These are phyloP conservation scores for Vanderwaltozyma yarrowii DNA, from an alignment of 805 yeast species.

Conservation along the genomic window DNA sequence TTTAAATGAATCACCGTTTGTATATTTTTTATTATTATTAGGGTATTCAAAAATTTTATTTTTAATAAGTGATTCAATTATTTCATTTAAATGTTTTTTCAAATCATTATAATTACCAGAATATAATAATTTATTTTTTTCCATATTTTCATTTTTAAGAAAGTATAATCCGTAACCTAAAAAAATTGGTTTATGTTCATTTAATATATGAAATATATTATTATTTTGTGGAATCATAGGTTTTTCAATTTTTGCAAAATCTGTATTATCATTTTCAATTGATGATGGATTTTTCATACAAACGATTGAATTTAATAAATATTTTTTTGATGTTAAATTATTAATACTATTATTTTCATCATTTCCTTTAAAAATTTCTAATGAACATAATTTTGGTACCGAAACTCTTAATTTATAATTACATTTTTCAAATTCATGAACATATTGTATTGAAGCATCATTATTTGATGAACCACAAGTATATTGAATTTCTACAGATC, in stretches of 20 bases:
- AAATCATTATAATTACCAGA: constrained; percentile 1
- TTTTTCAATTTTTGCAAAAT: constrained; percentile 2
- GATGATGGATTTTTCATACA: too few relatives aligned
- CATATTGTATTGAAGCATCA: constrained; percentile 12
- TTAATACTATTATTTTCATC: background rate
- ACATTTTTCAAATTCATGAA: constrained; percentile 43
- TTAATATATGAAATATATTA: constrained; percentile 1
- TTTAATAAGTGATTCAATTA: constrained; percentile 10
- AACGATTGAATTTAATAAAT: too few relatives aligned
- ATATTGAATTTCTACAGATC: constrained; percentile 47
- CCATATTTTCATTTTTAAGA: constrained; percentile 1
- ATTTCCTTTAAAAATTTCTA: constrained; percentile 13
- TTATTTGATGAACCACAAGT: constrained; percentile 33
- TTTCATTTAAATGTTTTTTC: constrained; percentile 18
- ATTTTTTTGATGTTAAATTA: too few relatives aligned
- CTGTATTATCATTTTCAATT: too few relatives aligned
- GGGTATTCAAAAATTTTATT: constrained; percentile 3
- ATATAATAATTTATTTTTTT: constrained; percentile 1
- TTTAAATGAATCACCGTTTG: constrained; percentile 21
- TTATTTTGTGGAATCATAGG: background rate
- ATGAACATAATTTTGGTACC: constrained; percentile 39
- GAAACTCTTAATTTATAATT: constrained; percentile 40
- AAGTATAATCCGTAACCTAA: constrained; percentile 15
- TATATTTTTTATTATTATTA: constrained; percentile 4
- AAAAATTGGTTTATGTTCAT: constrained; percentile 9